Evolutionary conservation across 2,329 filamentous ascomycete species (phyloP), one percentile per base, ranked within the genome.

Genomic region (Magnaporthiopsis rhizophila): DNA sequence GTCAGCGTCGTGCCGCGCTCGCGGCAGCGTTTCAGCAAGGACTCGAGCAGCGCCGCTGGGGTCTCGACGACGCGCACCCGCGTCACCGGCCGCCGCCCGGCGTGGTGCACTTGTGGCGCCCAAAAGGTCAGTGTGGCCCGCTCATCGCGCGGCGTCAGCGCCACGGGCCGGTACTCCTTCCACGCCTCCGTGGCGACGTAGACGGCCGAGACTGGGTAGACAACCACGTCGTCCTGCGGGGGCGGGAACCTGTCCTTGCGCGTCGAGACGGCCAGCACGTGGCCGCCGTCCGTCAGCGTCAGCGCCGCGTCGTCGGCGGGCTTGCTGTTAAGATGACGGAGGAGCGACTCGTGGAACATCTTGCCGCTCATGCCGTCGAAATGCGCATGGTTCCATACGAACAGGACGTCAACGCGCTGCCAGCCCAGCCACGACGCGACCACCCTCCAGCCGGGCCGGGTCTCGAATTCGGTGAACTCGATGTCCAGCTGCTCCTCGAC

Each of bases 1-100:
- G 83, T 85, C 7, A 86, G 69, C 2, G 81, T 83, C 13, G 77
- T 73, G 3, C 70, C 69, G 59, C 80, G 76, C 18, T 69, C 67
- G 15, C 81, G 74, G 65, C 80, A 81, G 1, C 71, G 74, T 0
- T 70, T 63, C 8, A 84, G 69, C 1, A 84, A 68, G 1, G 61
- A 65, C 1, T 67, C 28, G 0, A 78, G 69, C 5, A 67, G 69
- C 1, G 64, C 63, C 6, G 74, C 59, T 0, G 74, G 58, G 45
- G 83, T 64, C 24, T 73, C 68, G 61, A 83, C 59, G 1, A 77
- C 69, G 2, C 70, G 75, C 56, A 80, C 66, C 18, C 7, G 45
- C 45, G 45, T 8, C 45, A 21, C 45, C 45, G 18, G 18, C 8
- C 5, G 45, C 45, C 45, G 45, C 2, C 21, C 18, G 6, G 45